Conservation (phyloP, 352 stramenopile species). For the Pythium myriotylum region DNA sequence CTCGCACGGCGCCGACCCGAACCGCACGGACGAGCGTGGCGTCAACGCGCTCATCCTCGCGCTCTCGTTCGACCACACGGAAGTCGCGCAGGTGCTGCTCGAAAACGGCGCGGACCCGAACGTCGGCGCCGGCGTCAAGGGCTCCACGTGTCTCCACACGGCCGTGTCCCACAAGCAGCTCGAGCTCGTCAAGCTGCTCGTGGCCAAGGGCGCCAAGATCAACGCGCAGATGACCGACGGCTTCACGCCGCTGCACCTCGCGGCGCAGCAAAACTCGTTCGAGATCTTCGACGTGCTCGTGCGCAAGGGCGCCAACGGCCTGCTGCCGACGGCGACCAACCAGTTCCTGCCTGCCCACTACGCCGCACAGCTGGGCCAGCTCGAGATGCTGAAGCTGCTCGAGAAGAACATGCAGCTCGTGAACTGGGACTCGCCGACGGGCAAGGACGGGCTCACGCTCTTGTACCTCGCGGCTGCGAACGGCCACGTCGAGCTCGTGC, state of each 20-base stretch:
- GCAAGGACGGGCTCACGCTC: slow-evolving; percentile 28
- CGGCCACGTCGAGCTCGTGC: slow-evolving; percentile 23
- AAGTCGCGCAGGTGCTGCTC: slow-evolving; percentile 24
- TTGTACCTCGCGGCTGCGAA: slow-evolving; percentile 29
- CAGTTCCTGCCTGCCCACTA: slow-evolving; percentile 30
- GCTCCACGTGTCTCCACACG: slow-evolving; percentile 31
- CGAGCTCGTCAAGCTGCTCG: slow-evolving; percentile 25
- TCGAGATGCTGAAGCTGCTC: slow-evolving; percentile 25
- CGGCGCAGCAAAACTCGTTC: slow-evolving; percentile 22
- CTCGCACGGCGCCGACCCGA: slow-evolving; percentile 48
- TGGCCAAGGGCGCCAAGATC: slow-evolving; percentile 25
- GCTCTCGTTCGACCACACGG: slow-evolving; percentile 27
- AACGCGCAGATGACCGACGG: slow-evolving; percentile 34
- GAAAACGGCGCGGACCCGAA: slow-evolving; percentile 33
- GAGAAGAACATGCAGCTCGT: slow-evolving; percentile 29
- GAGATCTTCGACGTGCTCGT: slow-evolving; percentile 28
- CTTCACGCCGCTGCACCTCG: slow-evolving; percentile 32
- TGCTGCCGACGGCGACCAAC: slow-evolving; percentile 23
- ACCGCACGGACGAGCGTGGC: slow-evolving; percentile 57
- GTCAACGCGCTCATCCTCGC: slow-evolving; percentile 52
- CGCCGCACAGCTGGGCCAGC: slow-evolving; percentile 27
- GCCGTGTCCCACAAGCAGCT: slow-evolving; percentile 30
- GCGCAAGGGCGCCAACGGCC: slow-evolving; percentile 23
- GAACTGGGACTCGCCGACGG: slow-evolving; percentile 28
- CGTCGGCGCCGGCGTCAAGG: slow-evolving; percentile 25